Percentiles rank a stretch among this genome's conserved stretches.
Conservation (phyloP, 176 grass and related monocot genomes). For the Panicum miliaceum region DNA sequence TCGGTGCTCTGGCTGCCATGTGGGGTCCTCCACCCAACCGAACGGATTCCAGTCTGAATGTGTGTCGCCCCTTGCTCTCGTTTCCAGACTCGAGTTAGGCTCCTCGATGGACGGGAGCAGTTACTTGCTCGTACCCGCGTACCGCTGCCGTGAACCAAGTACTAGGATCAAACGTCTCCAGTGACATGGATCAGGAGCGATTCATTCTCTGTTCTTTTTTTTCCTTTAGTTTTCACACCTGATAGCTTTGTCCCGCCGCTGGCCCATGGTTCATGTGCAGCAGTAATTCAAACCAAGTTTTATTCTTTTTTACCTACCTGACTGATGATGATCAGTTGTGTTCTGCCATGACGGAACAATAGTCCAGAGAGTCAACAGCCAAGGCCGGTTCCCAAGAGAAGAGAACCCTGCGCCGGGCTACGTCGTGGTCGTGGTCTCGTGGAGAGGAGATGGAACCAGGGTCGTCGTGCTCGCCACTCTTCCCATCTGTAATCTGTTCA, state of each 20-base stretch:
- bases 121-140: background rate
- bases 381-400: background rate
- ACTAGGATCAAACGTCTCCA: background rate
- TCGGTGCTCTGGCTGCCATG: background rate
- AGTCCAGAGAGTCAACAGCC: background rate
- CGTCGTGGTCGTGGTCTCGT: too few relatives aligned
- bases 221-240: too few relatives aligned
- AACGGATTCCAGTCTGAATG: background rate
- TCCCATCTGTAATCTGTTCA: background rate
- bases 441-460: background rate
- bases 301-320: background rate
- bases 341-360: background rate
- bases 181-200: too few relatives aligned
- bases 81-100: background rate
- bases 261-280: too few relatives aligned
- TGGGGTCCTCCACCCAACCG: background rate
- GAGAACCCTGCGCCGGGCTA: background rate
- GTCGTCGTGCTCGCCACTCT: background rate
- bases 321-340: background rate
- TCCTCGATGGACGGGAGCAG: background rate
- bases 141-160: background rate
- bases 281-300: too few relatives aligned
- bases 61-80: too few relatives aligned
- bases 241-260: too few relatives aligned
- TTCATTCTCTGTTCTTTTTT: too few relatives aligned